Evolutionary conservation across 2,329 filamentous ascomycete genomes (phyloP).

Genomic region (Cytospora mali): DNA sequence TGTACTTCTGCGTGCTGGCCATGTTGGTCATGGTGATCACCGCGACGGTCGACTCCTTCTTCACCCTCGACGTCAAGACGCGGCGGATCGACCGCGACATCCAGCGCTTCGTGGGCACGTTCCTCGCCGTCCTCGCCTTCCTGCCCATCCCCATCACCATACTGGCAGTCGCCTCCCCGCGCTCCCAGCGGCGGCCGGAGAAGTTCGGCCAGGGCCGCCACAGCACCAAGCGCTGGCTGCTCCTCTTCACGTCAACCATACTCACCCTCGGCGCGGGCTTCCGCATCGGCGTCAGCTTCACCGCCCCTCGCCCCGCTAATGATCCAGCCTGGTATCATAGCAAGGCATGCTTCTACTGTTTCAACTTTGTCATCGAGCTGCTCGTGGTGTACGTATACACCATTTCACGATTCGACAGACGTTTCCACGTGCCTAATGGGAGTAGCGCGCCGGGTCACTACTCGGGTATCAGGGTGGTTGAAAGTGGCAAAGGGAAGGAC

Average conservation of each 20-base stretch:
- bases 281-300: constrained; percentile 62
- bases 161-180: constrained; percentile 51
- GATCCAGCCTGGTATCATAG: constrained; percentile 70
- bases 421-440: constrained; percentile 59
- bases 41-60: constrained; percentile 65
- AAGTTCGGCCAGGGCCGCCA: constrained; percentile 70
- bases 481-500: neutral
- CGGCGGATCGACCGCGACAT: constrained; percentile 60
- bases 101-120: constrained; percentile 63
- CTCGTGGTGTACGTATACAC: constrained; percentile 69
- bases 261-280: constrained; percentile 72
- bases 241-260: constrained; percentile 60
- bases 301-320: constrained; percentile 46
- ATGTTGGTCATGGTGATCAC: constrained; percentile 69
- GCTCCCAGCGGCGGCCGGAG: constrained; percentile 44
- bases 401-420: constrained; percentile 68
- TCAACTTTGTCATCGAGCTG: constrained; percentile 77
- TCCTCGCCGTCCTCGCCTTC: constrained; percentile 67
- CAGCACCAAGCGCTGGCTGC: constrained; percentile 65
- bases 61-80: constrained; percentile 58
- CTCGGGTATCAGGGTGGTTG: constrained; percentile 9
- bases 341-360: constrained; percentile 76
- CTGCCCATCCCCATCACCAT: constrained; percentile 63
- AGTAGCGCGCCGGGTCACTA: constrained; percentile 29
- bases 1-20: constrained; percentile 61